These are phyloP conservation scores for Ceraceosorus guamensis DNA, from an alignment of 1,284 basidiomycete species.

Conservation along the genomic window DNA sequence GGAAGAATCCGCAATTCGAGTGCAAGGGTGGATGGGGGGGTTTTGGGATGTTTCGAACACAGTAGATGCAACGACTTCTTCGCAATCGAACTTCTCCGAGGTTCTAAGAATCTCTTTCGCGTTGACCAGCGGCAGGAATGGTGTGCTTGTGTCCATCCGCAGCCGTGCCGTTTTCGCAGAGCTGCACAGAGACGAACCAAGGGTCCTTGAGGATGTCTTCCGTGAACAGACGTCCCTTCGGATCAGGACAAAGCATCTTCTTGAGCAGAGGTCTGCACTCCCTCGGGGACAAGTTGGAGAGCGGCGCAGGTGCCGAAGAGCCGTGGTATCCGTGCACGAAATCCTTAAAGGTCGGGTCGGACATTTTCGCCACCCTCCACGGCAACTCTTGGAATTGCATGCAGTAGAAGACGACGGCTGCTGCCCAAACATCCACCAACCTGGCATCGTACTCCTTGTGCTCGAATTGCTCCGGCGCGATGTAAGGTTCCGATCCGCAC, in stretches of 20 bases:
- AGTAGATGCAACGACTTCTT: neutral
- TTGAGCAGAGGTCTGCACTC: conserved; percentile 77
- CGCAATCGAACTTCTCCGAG: neutral
- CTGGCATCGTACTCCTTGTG: conserved; percentile 96
- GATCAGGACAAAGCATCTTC: conserved; percentile 93
- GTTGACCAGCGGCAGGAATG: conserved; percentile 5
- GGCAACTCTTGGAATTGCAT: conserved; percentile 56
- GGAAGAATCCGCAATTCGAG: too few relatives aligned
- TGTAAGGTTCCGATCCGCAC: conserved; percentile 96
- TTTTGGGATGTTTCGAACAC: neutral
- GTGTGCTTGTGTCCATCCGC: conserved; percentile 12
- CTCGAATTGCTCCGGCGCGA: conserved; percentile 93
- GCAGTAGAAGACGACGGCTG: conserved; percentile 95
- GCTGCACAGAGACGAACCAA: conserved; percentile 59
- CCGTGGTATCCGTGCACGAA: conserved; percentile 64
- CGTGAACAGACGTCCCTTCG: conserved; percentile 67
- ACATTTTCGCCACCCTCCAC: conserved; percentile 84
- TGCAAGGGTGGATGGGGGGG: conserved; percentile 1
- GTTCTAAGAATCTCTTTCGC: too few relatives aligned
- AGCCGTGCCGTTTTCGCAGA: conserved; percentile 8
- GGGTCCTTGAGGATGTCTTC: conserved; percentile 76
- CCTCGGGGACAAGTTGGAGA: conserved; percentile 80
- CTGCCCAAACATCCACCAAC: conserved; percentile 95
- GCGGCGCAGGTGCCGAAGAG: conserved; percentile 51
- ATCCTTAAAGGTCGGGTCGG: conserved; percentile 73